Evolutionary conservation across 768 basidiomycete genomes (phyloP).

Genomic region (Auricularia auricula-judae): DNA sequence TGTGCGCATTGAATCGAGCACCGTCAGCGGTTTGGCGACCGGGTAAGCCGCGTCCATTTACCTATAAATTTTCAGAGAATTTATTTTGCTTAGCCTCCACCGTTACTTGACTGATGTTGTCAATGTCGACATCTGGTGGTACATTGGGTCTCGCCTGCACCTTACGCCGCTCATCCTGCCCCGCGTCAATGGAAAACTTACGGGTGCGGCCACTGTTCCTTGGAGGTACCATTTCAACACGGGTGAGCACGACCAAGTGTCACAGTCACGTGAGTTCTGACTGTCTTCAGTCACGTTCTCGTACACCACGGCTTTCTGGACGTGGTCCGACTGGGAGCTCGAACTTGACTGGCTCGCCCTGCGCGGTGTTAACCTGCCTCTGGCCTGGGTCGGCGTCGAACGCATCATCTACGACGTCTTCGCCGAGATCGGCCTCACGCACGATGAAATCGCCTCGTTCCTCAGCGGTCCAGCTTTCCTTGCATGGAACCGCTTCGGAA

Average conservation of each 20-base stretch:
- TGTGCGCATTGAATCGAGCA: constrained; percentile 24
- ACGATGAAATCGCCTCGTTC: constrained; percentile 24
- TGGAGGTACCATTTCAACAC: constrained; percentile 33
- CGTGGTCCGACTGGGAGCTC: too few species aligned
- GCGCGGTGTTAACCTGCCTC: constrained; percentile 29
- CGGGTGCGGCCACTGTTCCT: constrained; percentile 23
- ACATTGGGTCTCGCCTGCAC: constrained; percentile 27
- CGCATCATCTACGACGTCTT: constrained; percentile 25
- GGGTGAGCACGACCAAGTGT: constrained; percentile 32
- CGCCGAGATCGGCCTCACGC: constrained; percentile 25
- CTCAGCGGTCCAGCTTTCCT: constrained; percentile 30
- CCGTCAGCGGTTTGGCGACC: constrained; percentile 26
- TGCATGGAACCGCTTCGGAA: constrained; percentile 34
- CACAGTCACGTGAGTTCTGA: constrained; percentile 5
- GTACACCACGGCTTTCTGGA: too few species aligned
- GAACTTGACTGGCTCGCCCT: constrained; percentile 5
- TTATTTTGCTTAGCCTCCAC: too few species aligned
- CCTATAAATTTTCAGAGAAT: too few species aligned
- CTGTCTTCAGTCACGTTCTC: too few species aligned
- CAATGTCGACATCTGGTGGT: constrained; percentile 32
- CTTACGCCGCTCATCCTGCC: constrained; percentile 22
- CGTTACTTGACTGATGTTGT: constrained; percentile 28
- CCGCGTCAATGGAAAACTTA: constrained; percentile 19
- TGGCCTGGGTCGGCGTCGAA: constrained; percentile 33
- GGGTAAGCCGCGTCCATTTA: constrained; percentile 9